Base-by-base conservation (phyloP, 2,329 filamentous ascomycete species). In the Geoglossum cookeanum region DNA sequence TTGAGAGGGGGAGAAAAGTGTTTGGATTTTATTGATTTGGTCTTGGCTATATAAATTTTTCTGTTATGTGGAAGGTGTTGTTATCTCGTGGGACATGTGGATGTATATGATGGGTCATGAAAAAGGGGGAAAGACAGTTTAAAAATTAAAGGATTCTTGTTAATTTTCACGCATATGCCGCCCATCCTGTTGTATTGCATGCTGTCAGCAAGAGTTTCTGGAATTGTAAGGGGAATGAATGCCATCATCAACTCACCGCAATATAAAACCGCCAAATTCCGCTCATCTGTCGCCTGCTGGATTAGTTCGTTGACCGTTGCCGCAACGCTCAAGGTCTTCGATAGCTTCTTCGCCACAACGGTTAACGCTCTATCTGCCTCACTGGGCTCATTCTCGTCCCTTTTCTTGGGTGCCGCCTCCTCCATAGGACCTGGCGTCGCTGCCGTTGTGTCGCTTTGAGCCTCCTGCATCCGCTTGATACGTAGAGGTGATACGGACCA, bases 221-320 rank as follows among this genome's bases (percentile, higher is more conserved):
- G 61, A 48, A 62, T 64, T 59, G 13, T 58, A 58, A 15, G 27
- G 4, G 9, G 6, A 42, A 8, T 3, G 13, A 35, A 15, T 5
- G 37, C 3, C 22, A 22, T 7, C 13, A 22, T 45, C n/a, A 47
- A 69, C 78, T 66, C 72, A 82, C 83, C 84, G 64, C 83, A 84
- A 72, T 91, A 99, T 64, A 99, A 71, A 47, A 96, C 83, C 1
- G 92, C 91, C 65, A 99, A 68, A 67, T 98, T 96, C 62, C 80
- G 79, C 72, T 95, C 90, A 69, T 98, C 92, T 1, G 85, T 91
- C 6, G 92, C 91, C 71, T 94, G 86, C 67, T 96, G 92, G 62
- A 98, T 98, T 61, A 98, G 71, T 67, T 98, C 92, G 65, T 96
- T 97, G 57, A 98, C 92, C 13, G 89, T 96, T 2, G 92, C 94